Evolutionary conservation across 139 green algal genomes (phyloP).

Genomic region (Dunaliella sp.): DNA sequence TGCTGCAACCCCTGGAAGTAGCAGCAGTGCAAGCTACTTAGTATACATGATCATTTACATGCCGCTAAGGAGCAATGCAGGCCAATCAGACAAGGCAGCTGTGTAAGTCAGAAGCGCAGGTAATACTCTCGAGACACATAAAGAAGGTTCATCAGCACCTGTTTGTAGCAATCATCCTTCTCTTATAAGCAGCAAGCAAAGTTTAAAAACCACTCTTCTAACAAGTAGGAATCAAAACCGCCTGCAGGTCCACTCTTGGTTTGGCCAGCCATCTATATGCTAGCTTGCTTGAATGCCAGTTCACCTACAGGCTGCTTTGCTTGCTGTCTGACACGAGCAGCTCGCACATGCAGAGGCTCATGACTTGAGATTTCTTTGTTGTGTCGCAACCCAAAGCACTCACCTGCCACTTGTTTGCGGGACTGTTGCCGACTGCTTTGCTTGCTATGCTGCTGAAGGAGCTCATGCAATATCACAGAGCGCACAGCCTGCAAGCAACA

Average conservation of each 20-base stretch:
- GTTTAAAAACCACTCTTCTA: no score
- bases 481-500: not conserved
- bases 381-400: not conserved
- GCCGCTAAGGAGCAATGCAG: no score
- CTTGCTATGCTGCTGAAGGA: not conserved
- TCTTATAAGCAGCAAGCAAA: not conserved
- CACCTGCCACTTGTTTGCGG: not conserved
- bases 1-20: not conserved
- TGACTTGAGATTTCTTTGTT: no score
- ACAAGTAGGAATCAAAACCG: no score
- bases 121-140: no score
- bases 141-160: no score
- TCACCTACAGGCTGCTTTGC: no score
- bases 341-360: no score
- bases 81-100: not conserved
- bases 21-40: not conserved
- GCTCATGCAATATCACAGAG: not conserved
- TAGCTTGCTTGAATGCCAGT: no score
- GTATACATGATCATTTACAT: not conserved
- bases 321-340: no score
- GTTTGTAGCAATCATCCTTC: no score
- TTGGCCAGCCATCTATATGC: not conserved
- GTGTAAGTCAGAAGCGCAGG: not conserved
- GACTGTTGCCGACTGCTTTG: not conserved
- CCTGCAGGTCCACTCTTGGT: no score